A percentile compares a stretch with the other conserved stretches of the same genome.
These are phyloP conservation scores for Anisodus tanguticus DNA, from an alignment of 257 asterid species.

Conservation along the genomic window DNA sequence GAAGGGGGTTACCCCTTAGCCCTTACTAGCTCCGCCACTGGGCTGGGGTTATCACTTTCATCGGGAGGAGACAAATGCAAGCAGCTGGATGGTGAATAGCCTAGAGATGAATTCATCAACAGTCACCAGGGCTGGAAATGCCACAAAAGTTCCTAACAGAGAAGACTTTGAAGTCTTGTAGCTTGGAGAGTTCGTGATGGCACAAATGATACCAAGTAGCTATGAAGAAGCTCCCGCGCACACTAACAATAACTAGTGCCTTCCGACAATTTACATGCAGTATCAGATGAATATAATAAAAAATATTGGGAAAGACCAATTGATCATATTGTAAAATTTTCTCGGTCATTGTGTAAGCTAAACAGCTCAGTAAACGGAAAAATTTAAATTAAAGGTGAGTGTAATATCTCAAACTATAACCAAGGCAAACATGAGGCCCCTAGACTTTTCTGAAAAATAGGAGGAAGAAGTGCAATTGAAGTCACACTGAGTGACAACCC, in stretches of 20 bases:
- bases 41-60: neutral
- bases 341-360: neutral
- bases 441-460: neutral
- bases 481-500: neutral
- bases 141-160: neutral
- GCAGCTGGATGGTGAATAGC: neutral
- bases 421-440: neutral
- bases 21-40: no score
- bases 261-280: neutral
- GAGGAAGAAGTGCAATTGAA: neutral
- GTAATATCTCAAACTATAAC: neutral
- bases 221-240: neutral
- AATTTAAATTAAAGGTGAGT: neutral
- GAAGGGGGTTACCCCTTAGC: no score
- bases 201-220: neutral
- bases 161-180: neutral
- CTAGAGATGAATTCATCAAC: neutral
- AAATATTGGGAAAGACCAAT: neutral
- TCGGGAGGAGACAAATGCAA: neutral
- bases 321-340: no score
- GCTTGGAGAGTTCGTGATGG: neutral
- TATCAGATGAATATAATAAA: neutral
- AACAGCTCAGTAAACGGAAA: no score
- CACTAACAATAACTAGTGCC: neutral
- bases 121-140: slow-evolving; percentile 6